phyloP scores from a whole-genome alignment of 179 eudicot species.

The Silene noctiflora region DNA sequence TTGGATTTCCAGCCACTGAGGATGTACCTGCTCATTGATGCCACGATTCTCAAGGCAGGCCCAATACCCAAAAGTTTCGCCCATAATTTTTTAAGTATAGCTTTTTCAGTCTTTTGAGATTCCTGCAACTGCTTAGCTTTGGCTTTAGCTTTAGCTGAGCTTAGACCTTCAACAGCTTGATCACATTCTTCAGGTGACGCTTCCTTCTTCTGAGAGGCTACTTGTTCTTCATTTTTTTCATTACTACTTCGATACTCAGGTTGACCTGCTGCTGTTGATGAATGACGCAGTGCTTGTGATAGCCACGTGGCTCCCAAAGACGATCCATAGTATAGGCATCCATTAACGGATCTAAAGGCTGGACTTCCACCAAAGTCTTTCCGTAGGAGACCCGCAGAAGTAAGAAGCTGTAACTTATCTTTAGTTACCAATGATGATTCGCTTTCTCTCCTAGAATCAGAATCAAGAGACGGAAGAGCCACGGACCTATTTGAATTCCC shows the following conservation, averaged over 20 bases:
- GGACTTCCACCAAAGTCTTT: constrained; percentile 30
- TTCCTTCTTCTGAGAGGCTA: constrained; percentile 50
- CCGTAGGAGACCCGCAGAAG: constrained; percentile 33
- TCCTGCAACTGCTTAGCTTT: constrained; percentile 72
- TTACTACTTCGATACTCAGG: constrained; percentile 37
- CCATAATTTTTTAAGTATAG: constrained; percentile 50
- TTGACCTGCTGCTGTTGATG: constrained; percentile 55
- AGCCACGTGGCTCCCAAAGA: constrained; percentile 38
- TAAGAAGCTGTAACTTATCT: constrained; percentile 30
- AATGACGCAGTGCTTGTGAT: constrained; percentile 37
- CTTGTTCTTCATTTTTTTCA: constrained; percentile 44
- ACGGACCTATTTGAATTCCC: constrained; percentile 26
- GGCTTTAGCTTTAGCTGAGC: constrained; percentile 75
- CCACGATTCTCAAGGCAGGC: constrained; percentile 70
- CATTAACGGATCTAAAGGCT: constrained; percentile 27
- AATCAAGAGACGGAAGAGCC: constrained; percentile 31
- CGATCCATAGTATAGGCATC: constrained; percentile 30
- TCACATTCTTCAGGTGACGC: constrained; percentile 90
- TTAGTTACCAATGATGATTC: constrained; percentile 29
- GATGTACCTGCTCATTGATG: constrained; percentile 76
- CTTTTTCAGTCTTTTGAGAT: constrained; percentile 44
- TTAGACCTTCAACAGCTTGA: constrained; percentile 84
- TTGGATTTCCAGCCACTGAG: no score
- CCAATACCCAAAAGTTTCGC: constrained; percentile 70
- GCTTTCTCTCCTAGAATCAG: constrained; percentile 34